Percentiles rank a stretch among this genome's conserved stretches.
phyloP scores from a whole-genome alignment of 495 filamentous ascomycete species.

The Hyaloscypha hepaticicola region DNA sequence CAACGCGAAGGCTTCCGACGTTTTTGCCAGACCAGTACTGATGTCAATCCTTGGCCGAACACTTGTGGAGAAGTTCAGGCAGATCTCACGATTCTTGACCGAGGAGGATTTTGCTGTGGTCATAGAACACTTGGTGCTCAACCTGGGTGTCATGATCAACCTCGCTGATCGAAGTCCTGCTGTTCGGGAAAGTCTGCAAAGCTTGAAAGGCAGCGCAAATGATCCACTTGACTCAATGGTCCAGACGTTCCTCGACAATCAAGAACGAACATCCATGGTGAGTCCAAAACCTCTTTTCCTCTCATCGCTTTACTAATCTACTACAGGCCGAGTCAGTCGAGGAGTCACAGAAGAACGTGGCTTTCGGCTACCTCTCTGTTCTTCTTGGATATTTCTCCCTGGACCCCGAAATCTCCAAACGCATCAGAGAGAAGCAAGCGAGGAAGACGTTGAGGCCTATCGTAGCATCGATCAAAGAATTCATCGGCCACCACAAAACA shows the following conservation, averaged over 20 bases:
- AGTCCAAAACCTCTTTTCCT: slow-evolving; percentile 38
- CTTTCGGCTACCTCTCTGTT: slow-evolving; percentile 86
- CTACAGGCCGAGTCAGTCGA: slow-evolving; percentile 77
- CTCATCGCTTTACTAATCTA: slow-evolving; percentile 13
- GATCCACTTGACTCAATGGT: slow-evolving; percentile 48
- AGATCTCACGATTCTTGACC: slow-evolving; percentile 41
- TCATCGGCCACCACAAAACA: slow-evolving; percentile 72
- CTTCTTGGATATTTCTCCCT: slow-evolving; percentile 79
- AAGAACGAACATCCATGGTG: slow-evolving; percentile 48
- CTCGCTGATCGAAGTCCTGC: slow-evolving; percentile 72
- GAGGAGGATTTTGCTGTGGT: slow-evolving; percentile 46
- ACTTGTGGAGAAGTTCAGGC: slow-evolving; percentile 36
- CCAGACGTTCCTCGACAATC: slow-evolving; percentile 51
- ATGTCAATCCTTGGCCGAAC: slow-evolving; percentile 34
- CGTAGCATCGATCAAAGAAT: slow-evolving; percentile 81
- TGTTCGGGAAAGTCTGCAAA: slow-evolving; percentile 42
- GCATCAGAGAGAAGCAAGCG: slow-evolving; percentile 53
- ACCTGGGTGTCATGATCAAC: slow-evolving; percentile 85
- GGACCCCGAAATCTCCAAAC: slow-evolving; percentile 47
- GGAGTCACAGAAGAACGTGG: slow-evolving; percentile 82
- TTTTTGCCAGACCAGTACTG: slow-evolving; percentile 54
- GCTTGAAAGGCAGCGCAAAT: slow-evolving; percentile 26
- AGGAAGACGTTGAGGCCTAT: slow-evolving; percentile 60
- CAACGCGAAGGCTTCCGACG: slow-evolving; percentile 61
- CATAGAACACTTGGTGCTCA: slow-evolving; percentile 73